phyloP scores from a whole-genome alignment of 805 yeast genomes.

The Pichia deserticola region DNA sequence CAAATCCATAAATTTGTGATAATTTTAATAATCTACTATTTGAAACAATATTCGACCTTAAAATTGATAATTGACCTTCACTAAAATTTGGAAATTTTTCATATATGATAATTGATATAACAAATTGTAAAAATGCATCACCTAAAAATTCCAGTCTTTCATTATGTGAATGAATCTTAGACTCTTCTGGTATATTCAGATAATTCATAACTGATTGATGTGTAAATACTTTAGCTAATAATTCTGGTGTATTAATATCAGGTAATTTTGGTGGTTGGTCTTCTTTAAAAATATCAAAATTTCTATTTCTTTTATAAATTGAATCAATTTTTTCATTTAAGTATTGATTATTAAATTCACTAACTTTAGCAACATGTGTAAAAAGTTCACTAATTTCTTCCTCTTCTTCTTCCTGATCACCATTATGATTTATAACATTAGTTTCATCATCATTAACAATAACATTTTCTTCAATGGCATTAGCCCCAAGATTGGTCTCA shows the following conservation, averaged over 20 bases:
- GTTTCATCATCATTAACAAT: neutral
- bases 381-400: neutral
- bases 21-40: slow-evolving; percentile 66
- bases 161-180: slow-evolving; percentile 57
- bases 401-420: neutral
- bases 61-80: slow-evolving; percentile 74
- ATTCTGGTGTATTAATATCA: slow-evolving; percentile 45
- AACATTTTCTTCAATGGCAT: neutral
- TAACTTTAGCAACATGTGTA: neutral
- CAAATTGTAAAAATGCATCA: slow-evolving; percentile 70
- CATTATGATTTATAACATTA: neutral
- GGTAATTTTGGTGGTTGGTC: slow-evolving; percentile 56
- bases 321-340: slow-evolving; percentile 3
- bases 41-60: slow-evolving; percentile 64
- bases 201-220: slow-evolving; percentile 71
- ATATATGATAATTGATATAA: slow-evolving; percentile 63
- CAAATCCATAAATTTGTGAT: slow-evolving; percentile 61
- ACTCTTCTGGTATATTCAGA: slow-evolving; percentile 45
- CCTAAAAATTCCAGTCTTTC: slow-evolving; percentile 89
- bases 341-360: neutral
- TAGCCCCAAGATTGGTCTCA: neutral
- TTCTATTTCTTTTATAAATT: slow-evolving; percentile 8
- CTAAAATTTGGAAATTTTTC: slow-evolving; percentile 58
- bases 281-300: slow-evolving; percentile 10
- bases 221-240: slow-evolving; percentile 65